phyloP scores from a whole-genome alignment of 2,329 filamentous ascomycete species.

The Seiridium unicorne region DNA sequence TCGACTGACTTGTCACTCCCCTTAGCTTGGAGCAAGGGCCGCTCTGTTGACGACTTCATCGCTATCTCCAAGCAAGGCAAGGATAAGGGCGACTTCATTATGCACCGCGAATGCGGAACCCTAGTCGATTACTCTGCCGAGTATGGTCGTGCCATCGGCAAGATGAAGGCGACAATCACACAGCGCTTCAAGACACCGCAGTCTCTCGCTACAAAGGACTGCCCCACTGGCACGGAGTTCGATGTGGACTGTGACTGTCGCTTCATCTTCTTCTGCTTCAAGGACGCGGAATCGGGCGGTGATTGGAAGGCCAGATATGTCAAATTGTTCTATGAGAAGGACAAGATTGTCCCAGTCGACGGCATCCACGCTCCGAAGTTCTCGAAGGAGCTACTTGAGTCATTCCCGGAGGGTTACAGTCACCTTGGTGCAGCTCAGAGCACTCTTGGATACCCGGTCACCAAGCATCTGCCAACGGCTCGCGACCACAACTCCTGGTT shows the following conservation, averaged over 20 bases:
- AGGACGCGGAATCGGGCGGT: constrained; percentile 16
- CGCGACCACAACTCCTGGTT: constrained; percentile 31
- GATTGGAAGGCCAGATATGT: constrained; percentile 42
- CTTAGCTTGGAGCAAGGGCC: constrained; percentile 44
- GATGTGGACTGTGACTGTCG: constrained; percentile 51
- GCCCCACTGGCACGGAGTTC: constrained; percentile 32
- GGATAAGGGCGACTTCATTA: constrained; percentile 51
- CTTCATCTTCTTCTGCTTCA: constrained; percentile 46
- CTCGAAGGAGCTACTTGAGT: constrained; percentile 31
- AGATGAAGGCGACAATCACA: constrained; percentile 55
- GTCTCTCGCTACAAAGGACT: constrained; percentile 12
- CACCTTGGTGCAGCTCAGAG: constrained; percentile 46
- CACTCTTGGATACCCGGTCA: constrained; percentile 42
- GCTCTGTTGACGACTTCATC: constrained; percentile 45
- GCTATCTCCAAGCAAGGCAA: constrained; percentile 48
- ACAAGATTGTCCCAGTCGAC: constrained; percentile 45
- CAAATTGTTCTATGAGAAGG: constrained; percentile 49
- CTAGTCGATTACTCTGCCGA: constrained; percentile 39
- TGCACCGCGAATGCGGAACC: constrained; percentile 53
- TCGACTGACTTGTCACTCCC: background rate
- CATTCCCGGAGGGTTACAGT: constrained; percentile 43
- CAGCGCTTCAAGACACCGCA: constrained; percentile 39
- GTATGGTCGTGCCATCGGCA: constrained; percentile 42
- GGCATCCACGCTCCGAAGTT: constrained; percentile 37
- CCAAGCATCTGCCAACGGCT: constrained; percentile 37